Evolutionary conservation across 2,329 filamentous ascomycete genomes (phyloP), one percentile per base, ranked within the genome.

Genomic region (Dothistroma pini): DNA sequence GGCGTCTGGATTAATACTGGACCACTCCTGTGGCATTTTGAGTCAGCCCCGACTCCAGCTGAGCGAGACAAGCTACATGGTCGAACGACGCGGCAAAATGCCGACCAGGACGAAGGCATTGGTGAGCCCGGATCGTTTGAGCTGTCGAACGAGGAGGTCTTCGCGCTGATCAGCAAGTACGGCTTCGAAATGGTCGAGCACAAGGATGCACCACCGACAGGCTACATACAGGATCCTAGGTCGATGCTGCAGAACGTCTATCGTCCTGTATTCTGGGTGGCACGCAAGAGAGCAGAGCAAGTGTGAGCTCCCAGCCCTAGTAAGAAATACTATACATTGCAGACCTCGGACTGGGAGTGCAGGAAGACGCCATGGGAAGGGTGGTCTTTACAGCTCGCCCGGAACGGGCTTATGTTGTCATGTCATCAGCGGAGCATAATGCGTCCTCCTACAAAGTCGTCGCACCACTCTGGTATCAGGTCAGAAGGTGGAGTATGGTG

Each of bases 21-120:
- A 0, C 95, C 95, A 0, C 77, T 99, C 58, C 80, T 97, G 47
- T 99, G 95, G 95, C 96, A 99, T 75, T 97, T 96, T 74, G 91
- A 96, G 73, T 89, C 91, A 67, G 84, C 88, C 48, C 81, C 84
- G 0, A 84, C 70, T 1, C 70, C 71, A 4, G 67, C 68, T 16
- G 84, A 44, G 81, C 83, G 66, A 79, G 84, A 70, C 79, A 83
- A 12, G 58, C 59, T 63, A 32, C 48, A 52, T 19, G 57, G 62
- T 25, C 52, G 47, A 21, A 4, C 41, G 41, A 54, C 29, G n/a
- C 6, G 11, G 21, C 10, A 11, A 19, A 56, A 49, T 31, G 31
- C 32, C 16, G 22, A 56, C 31, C 22, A 56, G 11, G 55, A 64
- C 6, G 65, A 68, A 32, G 68, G 71, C 1, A 96, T 97, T 65